Evolutionary conservation across 768 basidiomycete genomes (phyloP), one percentile per base, ranked within the genome.

Genomic region (Mrakia blollopis): DNA sequence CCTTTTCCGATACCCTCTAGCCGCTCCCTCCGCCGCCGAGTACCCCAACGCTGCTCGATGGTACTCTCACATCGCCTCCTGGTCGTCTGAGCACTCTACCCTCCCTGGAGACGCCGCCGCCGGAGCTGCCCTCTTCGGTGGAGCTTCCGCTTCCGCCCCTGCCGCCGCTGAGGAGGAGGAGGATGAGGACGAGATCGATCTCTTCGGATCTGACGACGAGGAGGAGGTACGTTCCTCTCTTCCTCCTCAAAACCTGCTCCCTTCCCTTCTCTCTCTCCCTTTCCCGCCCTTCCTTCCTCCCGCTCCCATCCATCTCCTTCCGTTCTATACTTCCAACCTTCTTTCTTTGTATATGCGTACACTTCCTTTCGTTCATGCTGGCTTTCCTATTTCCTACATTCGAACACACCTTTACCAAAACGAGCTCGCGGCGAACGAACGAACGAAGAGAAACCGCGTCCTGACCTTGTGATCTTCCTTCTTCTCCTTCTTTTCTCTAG

Each of bases 31-130:
- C 79, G 87, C 90, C 63, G 83, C 89, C 63, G 82, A 86, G 72
- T 87, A 87, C 84, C 92, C 93, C 78, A 87, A 92, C 85, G 88
- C 89, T 72, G 87, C 91, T 47, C 88, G 96, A 82, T 98, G 96
- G 96, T 96, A 93, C 88, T 89, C 85, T 79, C 97, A 98, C 86
- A 96, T 97, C 85, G 87, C 90, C 76, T 57, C 80, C 37, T 80
- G 73, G 80, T 85, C 87, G 74, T 84, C 89, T 68, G 93, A 97
- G 85, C 90, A 91, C 86, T 86, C 83, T 74, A 87, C 89, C 80
- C 76, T 77, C 76, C 86, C 93, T 57, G 94, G 94, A 77, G 91
- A 93, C 80, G 94, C 92, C 85, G 89, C 86, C 39, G 93, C 92
- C 52, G 89, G 91, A 37, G 89, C 91, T 82, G 85, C 88, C 21